Percentiles rank a stretch among this genome's conserved stretches.
These are phyloP conservation scores for Jacaranda mimosifolia DNA, from an alignment of 257 asterid genomes.

Conservation along the genomic window DNA sequence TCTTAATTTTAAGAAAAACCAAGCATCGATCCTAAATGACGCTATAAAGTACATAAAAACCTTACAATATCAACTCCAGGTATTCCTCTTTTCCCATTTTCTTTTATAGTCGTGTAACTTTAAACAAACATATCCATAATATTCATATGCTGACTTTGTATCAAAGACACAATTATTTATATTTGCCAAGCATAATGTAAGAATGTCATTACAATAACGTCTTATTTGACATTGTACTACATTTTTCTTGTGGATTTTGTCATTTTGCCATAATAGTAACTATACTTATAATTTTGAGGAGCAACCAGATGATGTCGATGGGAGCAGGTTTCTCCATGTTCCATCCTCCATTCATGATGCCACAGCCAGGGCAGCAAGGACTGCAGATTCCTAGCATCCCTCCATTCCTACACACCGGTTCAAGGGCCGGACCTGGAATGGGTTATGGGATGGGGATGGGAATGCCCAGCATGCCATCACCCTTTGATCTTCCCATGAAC, in stretches of 20 bases:
- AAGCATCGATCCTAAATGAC: slow-evolving; percentile 47
- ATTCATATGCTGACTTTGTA: no score
- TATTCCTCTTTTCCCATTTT: neutral
- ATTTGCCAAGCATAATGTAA: no score
- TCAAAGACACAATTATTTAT: no score
- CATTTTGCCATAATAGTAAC: neutral
- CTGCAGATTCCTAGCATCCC: neutral
- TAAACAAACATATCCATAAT: no score
- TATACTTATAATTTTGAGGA: neutral
- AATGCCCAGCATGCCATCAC: neutral
- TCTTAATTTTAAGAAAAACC: slow-evolving; percentile 40
- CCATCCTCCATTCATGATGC: slow-evolving; percentile 29
- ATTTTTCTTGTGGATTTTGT: neutral
- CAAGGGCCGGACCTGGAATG: neutral
- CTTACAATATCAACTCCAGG: slow-evolving; percentile 43
- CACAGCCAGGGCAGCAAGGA: slow-evolving; percentile 24
- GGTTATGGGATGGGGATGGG: slow-evolving; percentile 20
- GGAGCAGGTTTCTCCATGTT: slow-evolving; percentile 22
- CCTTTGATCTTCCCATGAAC: neutral
- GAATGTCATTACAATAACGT: no score
- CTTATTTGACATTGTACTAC: no score
- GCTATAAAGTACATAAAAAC: slow-evolving; percentile 48
- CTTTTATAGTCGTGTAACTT: neutral
- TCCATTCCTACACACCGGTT: neutral
- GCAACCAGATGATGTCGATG: slow-evolving; percentile 27